phyloP scores from a whole-genome alignment of 164 flowering plant species.

The Annona squamosa region DNA sequence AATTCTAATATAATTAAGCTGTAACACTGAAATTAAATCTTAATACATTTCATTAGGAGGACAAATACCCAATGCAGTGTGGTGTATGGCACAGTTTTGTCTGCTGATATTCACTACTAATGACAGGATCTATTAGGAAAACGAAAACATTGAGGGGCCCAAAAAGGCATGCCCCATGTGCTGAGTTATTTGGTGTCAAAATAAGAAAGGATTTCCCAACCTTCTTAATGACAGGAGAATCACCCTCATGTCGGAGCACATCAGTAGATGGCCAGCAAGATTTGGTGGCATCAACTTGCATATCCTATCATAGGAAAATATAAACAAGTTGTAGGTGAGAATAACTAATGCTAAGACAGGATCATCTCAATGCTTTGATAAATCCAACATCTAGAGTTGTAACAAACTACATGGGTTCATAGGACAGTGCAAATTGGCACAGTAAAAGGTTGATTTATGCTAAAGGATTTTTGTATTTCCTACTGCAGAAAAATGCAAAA shows the following conservation, averaged over 20 bases:
- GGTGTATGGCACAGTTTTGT: too few species aligned
- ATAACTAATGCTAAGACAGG: background rate
- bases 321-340: slow-evolving; percentile 2
- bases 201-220: slow-evolving; percentile 2
- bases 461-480: background rate
- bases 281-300: slow-evolving; percentile 3
- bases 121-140: background rate
- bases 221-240: slow-evolving; percentile 2
- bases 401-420: background rate
- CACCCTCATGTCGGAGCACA: slow-evolving; percentile 6
- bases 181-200: background rate
- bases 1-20: too few species aligned
- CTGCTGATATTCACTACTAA: too few species aligned
- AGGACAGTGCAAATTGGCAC: background rate
- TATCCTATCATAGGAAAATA: slow-evolving; percentile 5
- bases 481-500: background rate
- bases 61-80: too few species aligned
- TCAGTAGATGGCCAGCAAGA: slow-evolving; percentile 7
- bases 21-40: too few species aligned
- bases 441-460: background rate
- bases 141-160: background rate
- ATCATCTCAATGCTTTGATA: background rate
- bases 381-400: background rate
- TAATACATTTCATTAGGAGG: too few species aligned
- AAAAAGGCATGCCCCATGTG: background rate